These are phyloP conservation scores for Ceratobasidium sp. DNA, from an alignment of 1,284 basidiomycete genomes.

Conservation along the genomic window DNA sequence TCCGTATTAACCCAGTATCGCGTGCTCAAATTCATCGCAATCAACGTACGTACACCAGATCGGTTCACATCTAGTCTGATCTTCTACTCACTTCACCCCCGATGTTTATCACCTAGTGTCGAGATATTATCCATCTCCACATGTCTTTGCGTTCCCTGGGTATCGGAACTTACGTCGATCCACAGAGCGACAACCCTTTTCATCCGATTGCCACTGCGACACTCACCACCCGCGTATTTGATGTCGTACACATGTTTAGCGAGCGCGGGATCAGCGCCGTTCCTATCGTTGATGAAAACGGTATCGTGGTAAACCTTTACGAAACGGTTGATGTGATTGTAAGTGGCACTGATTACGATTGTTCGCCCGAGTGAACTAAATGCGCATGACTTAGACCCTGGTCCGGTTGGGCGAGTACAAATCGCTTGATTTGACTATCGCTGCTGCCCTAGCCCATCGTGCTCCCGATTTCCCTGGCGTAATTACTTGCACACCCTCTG, in stretches of 20 bases:
- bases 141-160: slow-evolving; percentile 86
- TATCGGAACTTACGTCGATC: slow-evolving; percentile 91
- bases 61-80: slow-evolving; percentile 20
- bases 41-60: slow-evolving; percentile 85
- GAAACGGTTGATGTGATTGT: slow-evolving; percentile 99
- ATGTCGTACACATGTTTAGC: slow-evolving; percentile 99
- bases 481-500: slow-evolving; percentile 93
- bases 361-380: slow-evolving; percentile 42
- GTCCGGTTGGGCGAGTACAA: slow-evolving; percentile 96
- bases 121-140: slow-evolving; percentile 81
- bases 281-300: slow-evolving; percentile 93
- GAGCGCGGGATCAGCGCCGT: slow-evolving; percentile 96
- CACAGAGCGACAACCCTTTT: slow-evolving; percentile 73
- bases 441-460: slow-evolving; percentile 91
- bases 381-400: slow-evolving; percentile 73
- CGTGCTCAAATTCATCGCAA: slow-evolving; percentile 97
- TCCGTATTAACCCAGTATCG: slow-evolving; percentile 98
- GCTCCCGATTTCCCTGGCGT: slow-evolving; percentile 96
- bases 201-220: slow-evolving; percentile 94
- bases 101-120: slow-evolving; percentile 68
- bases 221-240: slow-evolving; percentile 92
- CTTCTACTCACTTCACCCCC: slow-evolving; percentile 33
- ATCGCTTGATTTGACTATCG: slow-evolving; percentile 94
- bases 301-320: slow-evolving; percentile 95
- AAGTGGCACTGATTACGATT: slow-evolving; percentile 59